phyloP scores from a whole-genome alignment of 2,329 filamentous ascomycete genomes.

The Botryotinia globosa region DNA sequence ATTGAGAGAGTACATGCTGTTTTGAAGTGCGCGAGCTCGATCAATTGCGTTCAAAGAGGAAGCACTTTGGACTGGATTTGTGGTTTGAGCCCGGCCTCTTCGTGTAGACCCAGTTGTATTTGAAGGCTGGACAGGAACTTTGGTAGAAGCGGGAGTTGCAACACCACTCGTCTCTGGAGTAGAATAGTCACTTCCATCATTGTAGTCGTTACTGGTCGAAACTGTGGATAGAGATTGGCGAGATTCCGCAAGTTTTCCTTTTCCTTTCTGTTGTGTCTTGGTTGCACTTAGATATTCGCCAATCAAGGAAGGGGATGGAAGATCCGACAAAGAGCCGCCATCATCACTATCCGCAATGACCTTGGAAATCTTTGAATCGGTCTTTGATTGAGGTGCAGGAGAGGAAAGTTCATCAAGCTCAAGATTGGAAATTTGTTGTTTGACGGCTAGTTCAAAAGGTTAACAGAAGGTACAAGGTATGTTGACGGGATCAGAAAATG shows the following conservation, averaged over 20 bases:
- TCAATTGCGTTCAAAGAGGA: conserved; percentile 43
- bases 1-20: conserved; percentile 50
- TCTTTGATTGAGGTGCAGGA: conserved; percentile 5
- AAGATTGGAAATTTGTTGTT: conserved; percentile 28
- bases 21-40: conserved; percentile 46
- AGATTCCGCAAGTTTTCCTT: conserved; percentile 31
- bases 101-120: conserved; percentile 27
- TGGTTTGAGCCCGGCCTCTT: conserved; percentile 29
- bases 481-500: neutral
- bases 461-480: neutral
- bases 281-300: conserved; percentile 22
- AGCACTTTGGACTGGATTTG: conserved; percentile 19
- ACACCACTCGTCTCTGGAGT: conserved; percentile 61
- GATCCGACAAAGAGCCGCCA: conserved; percentile 25
- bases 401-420: conserved; percentile 18
- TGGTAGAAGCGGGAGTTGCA: conserved; percentile 47
- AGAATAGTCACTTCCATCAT: conserved; percentile 51
- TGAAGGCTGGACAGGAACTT: conserved; percentile 24
- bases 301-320: conserved; percentile 25
- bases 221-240: conserved; percentile 43
- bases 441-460: conserved; percentile 26
- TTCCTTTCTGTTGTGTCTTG: conserved; percentile 11
- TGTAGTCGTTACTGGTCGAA: conserved; percentile 40
- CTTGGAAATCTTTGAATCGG: neutral
- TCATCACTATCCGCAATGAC: conserved; percentile 19